Base-by-base conservation (phyloP, 1,284 basidiomycete species). In the Ceratobasidium sp. region DNA sequence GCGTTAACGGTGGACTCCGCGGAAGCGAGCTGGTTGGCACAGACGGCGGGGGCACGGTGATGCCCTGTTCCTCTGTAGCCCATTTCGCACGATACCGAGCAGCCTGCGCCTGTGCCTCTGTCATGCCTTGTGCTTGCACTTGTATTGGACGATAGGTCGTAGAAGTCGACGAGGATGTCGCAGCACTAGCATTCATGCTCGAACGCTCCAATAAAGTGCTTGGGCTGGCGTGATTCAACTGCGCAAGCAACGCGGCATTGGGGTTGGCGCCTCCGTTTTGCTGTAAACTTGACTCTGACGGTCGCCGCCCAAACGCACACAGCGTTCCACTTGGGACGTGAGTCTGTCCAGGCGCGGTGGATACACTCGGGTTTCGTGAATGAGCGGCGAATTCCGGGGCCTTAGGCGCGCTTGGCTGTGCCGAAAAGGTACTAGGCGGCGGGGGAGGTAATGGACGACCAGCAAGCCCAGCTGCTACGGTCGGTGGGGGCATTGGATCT, bases 51-150 rank as follows among this genome's bases (percentile, higher is more conserved):
- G 42, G 63, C 12, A 51, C 18, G 33, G 23, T 42, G 11, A 58
- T 28, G 5, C 46, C 53, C 23, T 73, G 63, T 25, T 73, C 72
- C 33, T 73, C 64, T 42, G 64, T 64, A 9, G 72, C 72, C 72
- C 72, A 73, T 59, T 69, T 73, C 53, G 72, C 72, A 8, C 72
- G 72, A 25, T 54, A 73, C 18, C 59, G 30, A 9, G 72, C 72
- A n/a, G 64, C 72, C 46, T 73, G 72, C 21, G 42, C 38, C 23
- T 73, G 72, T 0, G 72, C 72, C 33, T 73, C 72, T 2, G 64
- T 73, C 53, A 67, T 67, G 3, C 63, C 63, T 9, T 67, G 63
- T 14, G 63, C 42, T 16, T 67, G 63, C 14, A 40, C 23, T 18
- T 16, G 30, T 18, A 67, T 38, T 9, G 63, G 51, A 11, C 64